Conservation (phyloP, 495 filamentous ascomycete species). For the Hyaloscypha hepaticicola region DNA sequence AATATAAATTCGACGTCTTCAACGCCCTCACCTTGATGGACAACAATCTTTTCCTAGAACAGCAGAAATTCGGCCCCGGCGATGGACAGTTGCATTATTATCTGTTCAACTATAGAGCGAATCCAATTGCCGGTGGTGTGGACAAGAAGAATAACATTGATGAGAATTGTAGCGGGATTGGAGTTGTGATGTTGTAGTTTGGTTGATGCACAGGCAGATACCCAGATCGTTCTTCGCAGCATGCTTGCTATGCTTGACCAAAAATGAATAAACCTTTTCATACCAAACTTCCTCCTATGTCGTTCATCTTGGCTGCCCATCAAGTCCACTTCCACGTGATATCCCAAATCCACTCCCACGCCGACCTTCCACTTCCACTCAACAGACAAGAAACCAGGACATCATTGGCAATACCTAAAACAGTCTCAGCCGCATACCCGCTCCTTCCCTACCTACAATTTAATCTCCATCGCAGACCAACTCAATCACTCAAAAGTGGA, state of each 20-base stretch:
- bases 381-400: too few species aligned
- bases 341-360: not conserved
- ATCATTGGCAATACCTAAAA: too few species aligned
- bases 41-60: conserved; percentile 86
- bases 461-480: too few species aligned
- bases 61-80: conserved; percentile 90
- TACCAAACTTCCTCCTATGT: not conserved
- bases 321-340: not conserved
- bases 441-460: too few species aligned
- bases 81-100: conserved; percentile 96
- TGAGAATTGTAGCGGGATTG: conserved; percentile 77
- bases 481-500: too few species aligned
- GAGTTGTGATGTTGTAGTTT: conserved; percentile 77
- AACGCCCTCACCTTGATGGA: conserved; percentile 92
- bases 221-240: not conserved
- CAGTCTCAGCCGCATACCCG: not conserved
- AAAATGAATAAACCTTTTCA: not conserved
- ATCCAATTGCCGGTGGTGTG: conserved; percentile 77
- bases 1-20: conserved; percentile 90
- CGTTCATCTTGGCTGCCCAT: not conserved
- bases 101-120: conserved; percentile 91
- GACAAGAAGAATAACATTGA: conserved; percentile 74
- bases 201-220: not conserved
- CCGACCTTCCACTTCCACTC: not conserved
- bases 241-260: not conserved